Conservation (phyloP, 352 stramenopile genomes). For the Blastocystis sp. region DNA sequence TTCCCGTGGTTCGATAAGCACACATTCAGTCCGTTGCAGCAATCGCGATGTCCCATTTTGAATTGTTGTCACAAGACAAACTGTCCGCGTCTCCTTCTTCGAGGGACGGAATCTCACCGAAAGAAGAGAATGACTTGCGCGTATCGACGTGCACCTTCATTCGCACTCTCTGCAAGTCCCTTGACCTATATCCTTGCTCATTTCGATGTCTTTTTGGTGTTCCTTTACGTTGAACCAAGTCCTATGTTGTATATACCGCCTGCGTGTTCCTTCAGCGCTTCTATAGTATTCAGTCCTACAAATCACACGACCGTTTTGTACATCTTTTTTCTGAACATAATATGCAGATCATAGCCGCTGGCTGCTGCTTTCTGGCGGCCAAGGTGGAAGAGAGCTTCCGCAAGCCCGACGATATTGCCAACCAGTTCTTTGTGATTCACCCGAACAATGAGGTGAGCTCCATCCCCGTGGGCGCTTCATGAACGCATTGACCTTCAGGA, state of each 20-base stretch:
- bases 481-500: not conserved
- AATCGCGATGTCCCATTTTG: conserved; percentile 20
- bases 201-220: not conserved
- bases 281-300: conserved; percentile 64
- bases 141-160: conserved; percentile 52
- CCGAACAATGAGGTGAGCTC: not conserved
- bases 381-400: conserved; percentile 67
- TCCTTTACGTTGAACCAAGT: conserved; percentile 33
- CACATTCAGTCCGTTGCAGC: not conserved
- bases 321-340: not conserved
- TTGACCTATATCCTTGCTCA: conserved; percentile 64
- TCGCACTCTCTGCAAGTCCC: conserved; percentile 32
- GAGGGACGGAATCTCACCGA: conserved; percentile 38
- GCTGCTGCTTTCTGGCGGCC: conserved; percentile 56
- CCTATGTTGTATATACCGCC: conserved; percentile 62
- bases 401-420: conserved; percentile 53
- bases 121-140: conserved; percentile 47
- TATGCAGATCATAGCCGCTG: conserved; percentile 42
- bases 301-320: conserved; percentile 61
- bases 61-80: conserved; percentile 47
- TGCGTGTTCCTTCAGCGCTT: conserved; percentile 65
- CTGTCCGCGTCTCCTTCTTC: conserved; percentile 31
- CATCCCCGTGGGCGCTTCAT: not conserved
- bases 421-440: conserved; percentile 34
- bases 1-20: no score